These are phyloP conservation scores for Penicillium janthinellum DNA, from an alignment of 2,329 filamentous ascomycete species.

Conservation along the genomic window DNA sequence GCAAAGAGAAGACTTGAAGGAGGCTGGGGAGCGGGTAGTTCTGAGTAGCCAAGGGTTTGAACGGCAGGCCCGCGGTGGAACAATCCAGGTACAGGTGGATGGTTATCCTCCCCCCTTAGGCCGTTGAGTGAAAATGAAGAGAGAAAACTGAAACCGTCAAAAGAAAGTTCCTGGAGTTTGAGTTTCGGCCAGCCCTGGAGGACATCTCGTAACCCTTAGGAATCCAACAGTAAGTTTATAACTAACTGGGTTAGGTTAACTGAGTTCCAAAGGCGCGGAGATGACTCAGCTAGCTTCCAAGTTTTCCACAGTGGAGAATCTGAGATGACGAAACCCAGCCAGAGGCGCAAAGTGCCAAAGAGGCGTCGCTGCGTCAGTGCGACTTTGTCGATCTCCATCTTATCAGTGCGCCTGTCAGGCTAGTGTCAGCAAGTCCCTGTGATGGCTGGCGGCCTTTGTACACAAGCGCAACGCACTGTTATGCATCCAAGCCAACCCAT, in stretches of 20 bases:
- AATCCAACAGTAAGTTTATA: background rate
- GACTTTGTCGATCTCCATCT: background rate
- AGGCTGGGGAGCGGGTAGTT: slow-evolving; percentile 1
- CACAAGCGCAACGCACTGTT: background rate
- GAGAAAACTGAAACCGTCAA: background rate
- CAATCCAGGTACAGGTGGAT: background rate
- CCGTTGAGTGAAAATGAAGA: background rate
- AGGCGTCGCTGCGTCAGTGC: no score
- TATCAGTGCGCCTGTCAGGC: background rate
- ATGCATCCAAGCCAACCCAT: background rate
- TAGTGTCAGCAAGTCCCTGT: background rate
- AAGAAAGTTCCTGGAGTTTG: background rate
- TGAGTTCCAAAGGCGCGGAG: background rate
- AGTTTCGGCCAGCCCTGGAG: background rate
- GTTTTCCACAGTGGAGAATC: slow-evolving; percentile 14
- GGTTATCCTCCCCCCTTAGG: background rate
- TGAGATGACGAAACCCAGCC: background rate
- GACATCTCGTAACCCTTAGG: background rate
- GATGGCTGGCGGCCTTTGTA: slow-evolving; percentile 1
- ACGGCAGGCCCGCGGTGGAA: background rate
- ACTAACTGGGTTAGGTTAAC: no score
- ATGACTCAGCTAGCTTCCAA: slow-evolving; percentile 24
- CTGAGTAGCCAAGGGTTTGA: background rate
- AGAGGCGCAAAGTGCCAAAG: no score
- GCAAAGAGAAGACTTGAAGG: background rate